Conservation (phyloP, 495 filamentous ascomycete species). For the Xylaria venustula region DNA sequence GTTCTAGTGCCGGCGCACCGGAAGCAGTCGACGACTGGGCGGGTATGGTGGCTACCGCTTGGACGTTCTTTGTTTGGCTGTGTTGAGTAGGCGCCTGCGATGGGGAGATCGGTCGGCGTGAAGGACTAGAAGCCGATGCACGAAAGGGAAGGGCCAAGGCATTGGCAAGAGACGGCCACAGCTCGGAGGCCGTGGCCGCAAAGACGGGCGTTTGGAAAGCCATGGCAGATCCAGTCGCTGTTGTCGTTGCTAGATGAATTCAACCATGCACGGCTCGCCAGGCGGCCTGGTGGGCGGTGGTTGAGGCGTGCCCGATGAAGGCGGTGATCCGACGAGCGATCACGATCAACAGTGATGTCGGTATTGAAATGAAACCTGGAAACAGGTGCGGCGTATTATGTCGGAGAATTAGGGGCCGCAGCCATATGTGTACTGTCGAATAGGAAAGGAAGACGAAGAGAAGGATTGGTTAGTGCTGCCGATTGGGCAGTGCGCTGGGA, state of each 20-base stretch:
- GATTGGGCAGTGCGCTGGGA: not conserved
- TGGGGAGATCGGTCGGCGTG: conserved; percentile 9
- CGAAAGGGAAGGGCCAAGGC: conserved; percentile 46
- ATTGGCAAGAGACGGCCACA: conserved; percentile 56
- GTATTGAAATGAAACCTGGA: not conserved
- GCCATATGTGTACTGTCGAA: not conserved
- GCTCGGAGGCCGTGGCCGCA: conserved; percentile 50
- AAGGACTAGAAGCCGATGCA: conserved; percentile 12
- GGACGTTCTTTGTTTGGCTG: not conserved
- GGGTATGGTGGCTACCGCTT: not conserved
- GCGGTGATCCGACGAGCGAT: not conserved
- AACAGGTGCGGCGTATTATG: not conserved
- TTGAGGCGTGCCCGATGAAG: conserved; percentile 5
- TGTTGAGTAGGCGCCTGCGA: not conserved
- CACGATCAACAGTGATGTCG: too few relatives aligned
- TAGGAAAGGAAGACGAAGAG: not conserved
- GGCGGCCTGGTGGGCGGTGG: not conserved
- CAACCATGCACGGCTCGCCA: conserved; percentile 9
- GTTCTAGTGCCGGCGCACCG: conserved; percentile 19
- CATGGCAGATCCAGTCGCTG: conserved; percentile 20
- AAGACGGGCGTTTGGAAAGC: conserved; percentile 30
- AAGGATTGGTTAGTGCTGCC: not conserved
- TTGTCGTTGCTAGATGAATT: not conserved
- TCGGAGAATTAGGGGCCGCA: not conserved
- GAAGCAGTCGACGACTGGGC: conserved; percentile 5